A percentile compares a stretch with the other conserved stretches of the same genome.
Evolutionary conservation across 768 basidiomycete genomes (phyloP).

Genomic region (Suillus luteus): DNA sequence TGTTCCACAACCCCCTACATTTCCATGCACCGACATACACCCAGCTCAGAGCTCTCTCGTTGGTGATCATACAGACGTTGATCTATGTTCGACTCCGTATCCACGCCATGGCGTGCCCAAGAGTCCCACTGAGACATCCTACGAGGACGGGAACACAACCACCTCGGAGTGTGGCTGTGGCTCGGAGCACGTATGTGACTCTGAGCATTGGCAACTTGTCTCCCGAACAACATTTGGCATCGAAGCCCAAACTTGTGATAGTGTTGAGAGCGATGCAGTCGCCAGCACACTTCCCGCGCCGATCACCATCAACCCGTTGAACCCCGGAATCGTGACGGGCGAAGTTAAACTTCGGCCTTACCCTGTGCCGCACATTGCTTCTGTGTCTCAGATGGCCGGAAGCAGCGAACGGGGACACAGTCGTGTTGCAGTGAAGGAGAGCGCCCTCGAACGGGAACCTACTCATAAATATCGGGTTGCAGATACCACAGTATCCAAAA

Average conservation of each 20-base stretch:
- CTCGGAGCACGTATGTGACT: not conserved
- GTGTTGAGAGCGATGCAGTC: not conserved
- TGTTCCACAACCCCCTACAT: not conserved
- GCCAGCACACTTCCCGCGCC: not conserved
- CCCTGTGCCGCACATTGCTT: not conserved
- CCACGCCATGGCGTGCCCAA: not conserved
- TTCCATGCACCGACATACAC: not conserved
- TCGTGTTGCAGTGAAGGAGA: not conserved
- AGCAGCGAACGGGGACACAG: too few species aligned
- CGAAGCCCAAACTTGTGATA: not conserved
- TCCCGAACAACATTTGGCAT: not conserved
- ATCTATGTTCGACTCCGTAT: not conserved
- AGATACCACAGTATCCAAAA: not conserved
- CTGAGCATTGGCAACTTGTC: slow-evolving; percentile 3
- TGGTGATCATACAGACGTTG: not conserved
- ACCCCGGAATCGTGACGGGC: not conserved
- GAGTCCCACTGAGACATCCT: not conserved
- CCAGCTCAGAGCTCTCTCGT: not conserved
- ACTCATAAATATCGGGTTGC: not conserved
- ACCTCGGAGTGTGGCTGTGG: not conserved
- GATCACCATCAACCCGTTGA: not conserved
- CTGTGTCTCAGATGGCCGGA: not conserved
- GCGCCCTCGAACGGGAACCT: not conserved
- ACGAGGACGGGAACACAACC: not conserved
- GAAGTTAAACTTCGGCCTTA: not conserved